phyloP scores from a whole-genome alignment of 148 eudicot genomes.

The Rhododendron williamsianum region DNA sequence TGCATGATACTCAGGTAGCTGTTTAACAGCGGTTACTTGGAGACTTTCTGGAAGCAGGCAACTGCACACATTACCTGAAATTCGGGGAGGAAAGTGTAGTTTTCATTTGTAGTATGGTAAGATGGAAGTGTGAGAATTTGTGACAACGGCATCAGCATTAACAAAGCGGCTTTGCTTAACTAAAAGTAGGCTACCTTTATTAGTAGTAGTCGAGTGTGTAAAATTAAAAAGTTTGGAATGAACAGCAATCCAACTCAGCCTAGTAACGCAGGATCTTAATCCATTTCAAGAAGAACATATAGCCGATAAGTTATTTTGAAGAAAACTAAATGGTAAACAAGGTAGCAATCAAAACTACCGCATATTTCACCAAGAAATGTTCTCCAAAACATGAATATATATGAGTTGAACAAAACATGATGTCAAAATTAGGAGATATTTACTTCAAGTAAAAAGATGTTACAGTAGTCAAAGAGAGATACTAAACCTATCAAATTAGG shows the following conservation, averaged over 20 bases:
- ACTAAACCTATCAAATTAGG: neutral
- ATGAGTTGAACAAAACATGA: neutral
- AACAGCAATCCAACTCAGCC: neutral
- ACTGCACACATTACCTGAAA: slow-evolving; percentile 68
- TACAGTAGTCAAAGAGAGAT: neutral
- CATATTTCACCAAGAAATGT: neutral
- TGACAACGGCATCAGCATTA: neutral
- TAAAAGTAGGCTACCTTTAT: neutral
- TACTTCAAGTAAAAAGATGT: neutral
- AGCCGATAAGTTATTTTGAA: neutral
- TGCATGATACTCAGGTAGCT: slow-evolving; percentile 62
- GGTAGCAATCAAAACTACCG: neutral
- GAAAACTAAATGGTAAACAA: neutral
- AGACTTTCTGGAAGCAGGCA: slow-evolving; percentile 85
- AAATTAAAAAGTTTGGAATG: neutral
- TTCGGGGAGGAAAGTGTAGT: neutral
- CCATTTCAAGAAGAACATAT: neutral
- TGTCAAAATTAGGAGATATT: neutral
- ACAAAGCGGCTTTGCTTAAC: neutral
- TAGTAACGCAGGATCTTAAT: neutral
- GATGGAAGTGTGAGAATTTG: neutral
- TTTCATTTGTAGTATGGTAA: neutral
- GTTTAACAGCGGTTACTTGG: slow-evolving; percentile 67
- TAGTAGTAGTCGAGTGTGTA: neutral
- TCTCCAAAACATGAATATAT: neutral